Percentiles rank a stretch among this genome's conserved stretches.
Evolutionary conservation across 2,329 filamentous ascomycete species (phyloP).

Genomic region (Penicillium thymicola): DNA sequence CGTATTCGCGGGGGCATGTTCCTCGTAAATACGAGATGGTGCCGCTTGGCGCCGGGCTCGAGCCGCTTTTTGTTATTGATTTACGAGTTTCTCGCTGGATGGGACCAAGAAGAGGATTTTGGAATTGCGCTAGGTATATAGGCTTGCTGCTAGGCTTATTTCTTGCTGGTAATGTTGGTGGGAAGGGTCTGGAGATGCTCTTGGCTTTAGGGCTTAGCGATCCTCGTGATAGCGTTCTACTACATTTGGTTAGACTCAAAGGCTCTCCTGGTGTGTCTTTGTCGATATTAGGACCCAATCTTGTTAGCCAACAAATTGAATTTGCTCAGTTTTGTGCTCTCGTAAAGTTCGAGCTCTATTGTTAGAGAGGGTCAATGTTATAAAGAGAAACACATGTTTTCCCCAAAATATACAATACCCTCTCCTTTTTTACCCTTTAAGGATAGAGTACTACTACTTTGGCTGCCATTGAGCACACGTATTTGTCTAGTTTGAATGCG

Average conservation of each 20-base stretch:
- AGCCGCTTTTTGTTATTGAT: slow-evolving; percentile 8
- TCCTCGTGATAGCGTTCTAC: background rate
- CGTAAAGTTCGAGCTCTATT: background rate
- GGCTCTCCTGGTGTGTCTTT: background rate
- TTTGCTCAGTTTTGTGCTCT: background rate
- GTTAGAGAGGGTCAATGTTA: background rate
- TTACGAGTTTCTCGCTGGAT: background rate
- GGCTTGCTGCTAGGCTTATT: background rate
- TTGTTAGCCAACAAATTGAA: background rate
- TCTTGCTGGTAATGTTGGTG: background rate
- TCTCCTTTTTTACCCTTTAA: background rate
- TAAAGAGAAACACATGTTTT: background rate
- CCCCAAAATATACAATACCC: background rate
- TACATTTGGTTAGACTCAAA: background rate
- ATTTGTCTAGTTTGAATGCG: background rate
- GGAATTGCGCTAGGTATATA: background rate
- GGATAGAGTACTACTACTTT: background rate
- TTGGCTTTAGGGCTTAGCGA: background rate
- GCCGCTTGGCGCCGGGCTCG: slow-evolving; percentile 13
- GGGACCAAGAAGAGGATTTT: background rate
- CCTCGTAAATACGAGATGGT: slow-evolving; percentile 17
- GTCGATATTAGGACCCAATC: background rate
- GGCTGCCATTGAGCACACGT: background rate
- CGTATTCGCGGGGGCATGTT: background rate
- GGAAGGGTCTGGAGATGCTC: background rate